phyloP scores from a whole-genome alignment of 2,329 filamentous ascomycete genomes.

The Trichoderma breve region DNA sequence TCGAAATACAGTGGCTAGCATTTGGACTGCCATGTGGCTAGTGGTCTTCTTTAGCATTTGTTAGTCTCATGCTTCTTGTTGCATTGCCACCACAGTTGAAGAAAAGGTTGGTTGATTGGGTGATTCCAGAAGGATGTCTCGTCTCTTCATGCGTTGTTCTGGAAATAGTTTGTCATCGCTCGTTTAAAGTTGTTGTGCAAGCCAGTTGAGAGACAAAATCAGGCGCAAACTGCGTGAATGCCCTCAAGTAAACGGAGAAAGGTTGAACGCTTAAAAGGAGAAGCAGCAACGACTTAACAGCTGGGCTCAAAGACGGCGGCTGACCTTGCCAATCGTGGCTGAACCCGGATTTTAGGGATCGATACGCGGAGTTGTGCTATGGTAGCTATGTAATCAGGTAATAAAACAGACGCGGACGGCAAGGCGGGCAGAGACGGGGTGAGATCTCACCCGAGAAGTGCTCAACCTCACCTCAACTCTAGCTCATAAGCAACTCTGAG shows the following conservation, averaged over 20 bases:
- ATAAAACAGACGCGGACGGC: background rate
- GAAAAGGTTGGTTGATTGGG: background rate
- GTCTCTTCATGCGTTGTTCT: background rate
- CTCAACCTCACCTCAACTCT: background rate
- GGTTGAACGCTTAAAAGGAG: background rate
- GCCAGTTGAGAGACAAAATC: background rate
- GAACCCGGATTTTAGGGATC: background rate
- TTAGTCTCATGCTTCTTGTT: background rate
- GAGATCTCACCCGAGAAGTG: background rate
- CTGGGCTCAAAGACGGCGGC: background rate
- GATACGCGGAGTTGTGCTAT: background rate
- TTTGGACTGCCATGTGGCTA: background rate
- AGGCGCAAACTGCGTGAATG: background rate
- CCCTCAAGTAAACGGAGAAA: background rate
- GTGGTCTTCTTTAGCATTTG: background rate
- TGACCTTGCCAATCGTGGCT: background rate
- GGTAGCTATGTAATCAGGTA: background rate
- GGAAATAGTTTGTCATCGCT: background rate
- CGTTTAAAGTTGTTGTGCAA: background rate
- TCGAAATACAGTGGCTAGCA: background rate
- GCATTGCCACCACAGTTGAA: background rate
- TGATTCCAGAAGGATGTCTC: background rate
- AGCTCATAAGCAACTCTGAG: background rate
- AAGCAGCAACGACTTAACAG: background rate
- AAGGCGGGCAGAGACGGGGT: background rate